Conservation (phyloP, 2,329 filamentous ascomycete species). For the Talaromyces sp. region DNA sequence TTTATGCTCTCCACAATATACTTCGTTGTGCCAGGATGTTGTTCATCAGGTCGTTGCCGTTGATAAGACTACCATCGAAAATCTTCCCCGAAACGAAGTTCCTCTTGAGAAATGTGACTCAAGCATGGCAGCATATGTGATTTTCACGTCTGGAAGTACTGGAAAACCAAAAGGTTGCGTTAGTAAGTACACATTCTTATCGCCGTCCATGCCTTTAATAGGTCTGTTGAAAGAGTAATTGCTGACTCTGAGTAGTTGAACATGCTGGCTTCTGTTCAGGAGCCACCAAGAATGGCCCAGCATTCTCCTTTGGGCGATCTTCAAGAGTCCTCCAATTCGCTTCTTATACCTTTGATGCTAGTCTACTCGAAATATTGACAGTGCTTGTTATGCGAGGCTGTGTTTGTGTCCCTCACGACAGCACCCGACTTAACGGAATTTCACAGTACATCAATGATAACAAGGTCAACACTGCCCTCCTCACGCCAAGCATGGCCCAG, state of each 20-base stretch:
- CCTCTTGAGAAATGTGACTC: background rate
- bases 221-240: slow-evolving; percentile 51
- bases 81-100: background rate
- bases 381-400: slow-evolving; percentile 54
- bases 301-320: slow-evolving; percentile 30
- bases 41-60: slow-evolving; percentile 3
- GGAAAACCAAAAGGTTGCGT: slow-evolving; percentile 53
- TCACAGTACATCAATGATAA: slow-evolving; percentile 44
- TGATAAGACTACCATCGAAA: slow-evolving; percentile 1
- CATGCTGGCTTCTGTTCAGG: slow-evolving; percentile 51
- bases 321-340: slow-evolving; percentile 58
- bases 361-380: slow-evolving; percentile 50
- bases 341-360: slow-evolving; percentile 51
- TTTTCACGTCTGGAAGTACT: slow-evolving; percentile 56
- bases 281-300: slow-evolving; percentile 42
- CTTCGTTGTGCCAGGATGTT: background rate
- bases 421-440: slow-evolving; percentile 31
- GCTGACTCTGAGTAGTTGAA: slow-evolving; percentile 44
- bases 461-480: slow-evolving; percentile 50
- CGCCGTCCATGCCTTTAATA: slow-evolving; percentile 56
- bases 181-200: slow-evolving; percentile 54
- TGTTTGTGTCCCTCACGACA: slow-evolving; percentile 52
- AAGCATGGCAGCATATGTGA: slow-evolving; percentile 48
- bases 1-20: slow-evolving; percentile 7
- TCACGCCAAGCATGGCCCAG: slow-evolving; percentile 55